These are phyloP conservation scores for Penicillium glabrum DNA, from an alignment of 2,329 filamentous ascomycete species.

Conservation along the genomic window DNA sequence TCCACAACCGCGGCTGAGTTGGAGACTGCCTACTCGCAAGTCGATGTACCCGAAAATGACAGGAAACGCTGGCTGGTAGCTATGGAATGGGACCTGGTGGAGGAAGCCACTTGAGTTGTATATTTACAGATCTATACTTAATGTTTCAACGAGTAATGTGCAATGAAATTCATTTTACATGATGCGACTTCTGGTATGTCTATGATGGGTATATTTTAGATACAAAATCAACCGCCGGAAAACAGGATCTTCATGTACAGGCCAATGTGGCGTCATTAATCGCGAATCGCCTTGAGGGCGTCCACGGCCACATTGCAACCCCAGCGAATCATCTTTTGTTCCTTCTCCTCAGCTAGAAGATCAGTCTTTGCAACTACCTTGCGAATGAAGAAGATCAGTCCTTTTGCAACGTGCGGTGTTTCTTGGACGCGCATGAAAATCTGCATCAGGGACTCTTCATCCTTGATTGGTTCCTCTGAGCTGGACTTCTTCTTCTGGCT, in stretches of 20 bases:
- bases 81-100: conserved; percentile 42
- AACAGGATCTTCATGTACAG: not conserved
- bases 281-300: conserved; percentile 39
- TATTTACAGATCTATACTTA: not conserved
- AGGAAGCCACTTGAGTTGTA: conserved; percentile 2
- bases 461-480: conserved; percentile 35
- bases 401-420: conserved; percentile 67
- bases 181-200: conserved; percentile 5
- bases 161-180: not conserved
- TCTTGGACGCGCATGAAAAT: conserved; percentile 66
- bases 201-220: conserved; percentile 18
- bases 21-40: not conserved
- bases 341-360: conserved; percentile 48
- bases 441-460: conserved; percentile 61
- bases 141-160: not conserved
- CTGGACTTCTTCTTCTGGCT: conserved; percentile 19
- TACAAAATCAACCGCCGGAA: conserved; percentile 3
- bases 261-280: conserved; percentile 5
- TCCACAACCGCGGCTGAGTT: not conserved
- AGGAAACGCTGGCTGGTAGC: conserved; percentile 35
- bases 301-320: conserved; percentile 43
- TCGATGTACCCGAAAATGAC: not conserved
- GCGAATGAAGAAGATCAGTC: conserved; percentile 76
- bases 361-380: conserved; percentile 71
- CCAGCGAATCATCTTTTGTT: conserved; percentile 53